Evolutionary conservation across 805 yeast species (phyloP).

Genomic region (Ogataea nakhonphanomensis): DNA sequence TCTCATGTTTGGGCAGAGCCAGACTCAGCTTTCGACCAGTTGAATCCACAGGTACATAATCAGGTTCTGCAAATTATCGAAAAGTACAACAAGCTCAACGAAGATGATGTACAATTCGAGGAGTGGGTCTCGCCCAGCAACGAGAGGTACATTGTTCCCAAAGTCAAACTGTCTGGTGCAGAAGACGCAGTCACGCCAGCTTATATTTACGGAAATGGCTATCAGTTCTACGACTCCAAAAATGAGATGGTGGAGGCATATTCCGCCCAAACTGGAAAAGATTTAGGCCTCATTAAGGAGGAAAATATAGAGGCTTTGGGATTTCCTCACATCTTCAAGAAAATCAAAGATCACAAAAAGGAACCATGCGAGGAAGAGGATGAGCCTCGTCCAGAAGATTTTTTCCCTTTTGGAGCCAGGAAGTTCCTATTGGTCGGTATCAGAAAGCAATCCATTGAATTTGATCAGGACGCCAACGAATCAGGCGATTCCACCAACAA

Average conservation of each 20-base stretch:
- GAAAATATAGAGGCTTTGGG: conserved; percentile 27
- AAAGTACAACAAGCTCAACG: conserved; percentile 16
- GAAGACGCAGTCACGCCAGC: neutral
- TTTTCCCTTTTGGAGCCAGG: conserved; percentile 27
- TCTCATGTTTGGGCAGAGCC: conserved; percentile 3
- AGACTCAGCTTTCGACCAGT: conserved; percentile 9
- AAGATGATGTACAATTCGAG: conserved; percentile 18
- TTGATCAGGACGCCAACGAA: neutral
- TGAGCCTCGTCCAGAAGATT: conserved; percentile 8
- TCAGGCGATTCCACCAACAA: neutral
- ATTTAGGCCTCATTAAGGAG: conserved; percentile 22
- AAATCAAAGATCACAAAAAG: conserved; percentile 14
- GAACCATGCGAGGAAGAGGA: conserved; percentile 9
- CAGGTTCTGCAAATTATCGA: conserved; percentile 21
- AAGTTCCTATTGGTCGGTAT: conserved; percentile 27
- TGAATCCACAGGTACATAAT: conserved; percentile 11
- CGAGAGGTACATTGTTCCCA: conserved; percentile 25
- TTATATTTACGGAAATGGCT: conserved; percentile 15
- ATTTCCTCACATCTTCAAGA: conserved; percentile 28
- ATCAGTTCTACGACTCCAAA: conserved; percentile 11
- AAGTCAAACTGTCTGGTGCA: neutral
- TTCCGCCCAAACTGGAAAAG: conserved; percentile 6
- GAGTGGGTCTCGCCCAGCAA: conserved; percentile 30
- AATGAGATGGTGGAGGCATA: conserved; percentile 2
- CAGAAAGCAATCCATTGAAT: conserved; percentile 14